Evolutionary conservation across 352 stramenopile species (phyloP), one percentile per base, ranked within the genome.

Genomic region (Phytophthora pistaciae): DNA sequence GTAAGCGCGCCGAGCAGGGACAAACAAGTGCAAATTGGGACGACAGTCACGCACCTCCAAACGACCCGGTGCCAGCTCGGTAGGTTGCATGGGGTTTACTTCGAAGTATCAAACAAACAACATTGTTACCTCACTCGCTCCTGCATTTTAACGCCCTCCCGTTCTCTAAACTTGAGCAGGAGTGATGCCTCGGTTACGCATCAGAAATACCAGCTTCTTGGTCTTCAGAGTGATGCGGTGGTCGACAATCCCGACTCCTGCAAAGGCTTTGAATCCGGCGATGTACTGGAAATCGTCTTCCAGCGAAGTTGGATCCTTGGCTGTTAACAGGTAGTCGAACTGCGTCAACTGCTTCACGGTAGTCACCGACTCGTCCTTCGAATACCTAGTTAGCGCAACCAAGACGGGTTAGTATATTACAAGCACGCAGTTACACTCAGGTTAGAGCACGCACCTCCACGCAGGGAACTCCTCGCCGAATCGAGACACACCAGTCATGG

Each of bases 401-500:
- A 18, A 44, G 1, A 16, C 10, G 3, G 14, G 18, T 60, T 50
- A 44, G 36, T 50, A 27, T 9, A 53, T 7, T 46, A 18, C 46
- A 9, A 27, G 29, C 4, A 31, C 40, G 31, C 50, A 31, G 55
- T 3, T 56, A 20, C 20, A 16, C 9, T 10, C 29, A 49, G 27
- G 8, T 44, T 23, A 55, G 36, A 18, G 49, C 20, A 64, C 83
- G 27, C 68, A 95, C 86, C 75, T 93, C 89, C 90, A 97, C 0
- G 69, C 58, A 0, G 78, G 27, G 38, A 91, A 94, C 65, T 92
- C 85, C 72, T 97, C 84, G n/a, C 89, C 88, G 64, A 97, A 97
- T 46, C 89, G 85, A 38, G 87, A 96, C 16, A 99, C 95, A 29
- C 97, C 97, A 1, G 94, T 98, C 96, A 99, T 99, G 9, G 96